Percentiles rank a stretch among this genome's conserved stretches.
Conservation (phyloP, 495 filamentous ascomycete species). For the Bacidia gigantensis region DNA sequence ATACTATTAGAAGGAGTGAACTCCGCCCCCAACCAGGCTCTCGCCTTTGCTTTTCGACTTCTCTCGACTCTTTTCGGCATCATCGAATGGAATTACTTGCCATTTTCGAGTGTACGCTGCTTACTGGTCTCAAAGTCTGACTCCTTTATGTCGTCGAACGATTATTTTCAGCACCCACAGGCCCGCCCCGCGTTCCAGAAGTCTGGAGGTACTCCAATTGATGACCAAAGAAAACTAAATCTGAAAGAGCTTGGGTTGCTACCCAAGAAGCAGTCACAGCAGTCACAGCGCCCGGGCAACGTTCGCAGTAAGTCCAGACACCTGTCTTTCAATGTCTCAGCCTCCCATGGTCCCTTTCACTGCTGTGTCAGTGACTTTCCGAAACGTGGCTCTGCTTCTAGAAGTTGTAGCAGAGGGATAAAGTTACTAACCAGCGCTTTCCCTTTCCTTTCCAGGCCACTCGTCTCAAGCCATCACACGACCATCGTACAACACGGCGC, state of each 20-base stretch:
- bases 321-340: slow-evolving; percentile 2
- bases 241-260: slow-evolving; percentile 18
- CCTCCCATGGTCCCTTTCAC: slow-evolving; percentile 8
- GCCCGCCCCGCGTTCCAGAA: slow-evolving; percentile 12
- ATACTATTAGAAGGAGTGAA: neutral
- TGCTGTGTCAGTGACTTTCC: too few species aligned
- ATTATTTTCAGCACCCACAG: slow-evolving; percentile 10
- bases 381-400: too few species aligned
- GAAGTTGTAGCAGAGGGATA: too few species aligned
- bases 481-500: slow-evolving; percentile 11
- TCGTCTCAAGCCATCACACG: slow-evolving; percentile 26
- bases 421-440: slow-evolving; percentile 24
- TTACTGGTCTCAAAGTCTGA: neutral
- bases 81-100: slow-evolving; percentile 1
- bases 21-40: neutral
- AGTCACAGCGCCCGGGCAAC: slow-evolving; percentile 14
- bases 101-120: slow-evolving; percentile 1
- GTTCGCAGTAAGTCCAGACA: slow-evolving; percentile 15
- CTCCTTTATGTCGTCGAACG: slow-evolving; percentile 17
- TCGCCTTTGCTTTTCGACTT: neutral
- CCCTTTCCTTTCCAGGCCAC: slow-evolving; percentile 35
- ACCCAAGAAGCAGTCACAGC: slow-evolving; percentile 11
- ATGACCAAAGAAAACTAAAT: slow-evolving; percentile 13
- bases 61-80: neutral
- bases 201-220: slow-evolving; percentile 7